phyloP scores from a whole-genome alignment of 140 eudicot genomes.

The Cichorium intybus region DNA sequence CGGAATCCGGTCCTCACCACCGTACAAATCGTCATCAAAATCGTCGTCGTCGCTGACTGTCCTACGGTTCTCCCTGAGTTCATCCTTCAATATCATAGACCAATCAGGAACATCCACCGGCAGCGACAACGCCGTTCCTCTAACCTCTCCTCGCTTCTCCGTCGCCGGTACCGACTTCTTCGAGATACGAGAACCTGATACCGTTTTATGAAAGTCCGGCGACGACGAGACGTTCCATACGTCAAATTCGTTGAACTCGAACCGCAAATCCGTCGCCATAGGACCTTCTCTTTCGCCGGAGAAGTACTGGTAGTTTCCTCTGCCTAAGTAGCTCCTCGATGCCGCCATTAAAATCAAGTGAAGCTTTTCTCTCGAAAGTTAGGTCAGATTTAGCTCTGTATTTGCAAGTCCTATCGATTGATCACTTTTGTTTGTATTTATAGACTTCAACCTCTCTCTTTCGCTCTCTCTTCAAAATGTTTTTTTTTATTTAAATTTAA shows the following conservation, averaged over 20 bases:
- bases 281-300: constrained; percentile 8
- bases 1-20: constrained; percentile 26
- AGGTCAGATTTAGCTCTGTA: constrained; percentile 10
- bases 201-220: constrained; percentile 22
- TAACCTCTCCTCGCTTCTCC: constrained; percentile 1
- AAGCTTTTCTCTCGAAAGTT: constrained; percentile 20
- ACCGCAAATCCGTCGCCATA: constrained; percentile 2
- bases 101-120: constrained; percentile 48
- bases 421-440: constrained; percentile 35
- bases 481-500: constrained; percentile 1
- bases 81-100: constrained; percentile 38
- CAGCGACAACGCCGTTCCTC: constrained; percentile 32
- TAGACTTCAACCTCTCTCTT: constrained; percentile 17
- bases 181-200: constrained; percentile 17
- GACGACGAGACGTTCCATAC: constrained; percentile 31
- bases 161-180: constrained; percentile 10
- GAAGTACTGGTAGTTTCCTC: constrained; percentile 23
- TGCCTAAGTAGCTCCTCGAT: constrained; percentile 17
- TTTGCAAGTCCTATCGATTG: constrained; percentile 3
- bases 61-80: background rate
- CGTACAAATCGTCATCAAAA: constrained; percentile 11
- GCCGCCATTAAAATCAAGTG: constrained; percentile 27
- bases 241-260: constrained; percentile 41
- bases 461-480: constrained; percentile 17
- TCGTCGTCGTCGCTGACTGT: constrained; percentile 19